These are phyloP conservation scores for Ophiobolus disseminans DNA, from an alignment of 2,329 filamentous ascomycete species.

Conservation along the genomic window DNA sequence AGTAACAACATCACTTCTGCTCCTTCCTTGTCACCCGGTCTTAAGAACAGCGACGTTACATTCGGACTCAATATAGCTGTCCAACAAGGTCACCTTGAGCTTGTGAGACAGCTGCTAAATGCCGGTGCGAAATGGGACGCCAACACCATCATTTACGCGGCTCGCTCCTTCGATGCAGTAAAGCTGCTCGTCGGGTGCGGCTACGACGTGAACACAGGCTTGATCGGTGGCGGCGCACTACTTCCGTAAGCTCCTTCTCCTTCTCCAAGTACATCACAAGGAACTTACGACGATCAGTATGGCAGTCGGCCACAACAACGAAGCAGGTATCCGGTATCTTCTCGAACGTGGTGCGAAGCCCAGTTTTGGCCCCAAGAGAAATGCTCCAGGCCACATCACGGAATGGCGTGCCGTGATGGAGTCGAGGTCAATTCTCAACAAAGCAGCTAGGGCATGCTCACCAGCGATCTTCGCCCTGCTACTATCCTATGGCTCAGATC, in stretches of 20 bases:
- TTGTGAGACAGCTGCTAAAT: constrained; percentile 2
- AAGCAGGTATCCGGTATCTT: neutral
- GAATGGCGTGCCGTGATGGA: neutral
- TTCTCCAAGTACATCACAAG: neutral
- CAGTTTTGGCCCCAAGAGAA: constrained; percentile 1
- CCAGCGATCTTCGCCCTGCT: constrained; percentile 9
- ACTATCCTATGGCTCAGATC: constrained; percentile 3
- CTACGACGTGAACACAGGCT: constrained; percentile 10
- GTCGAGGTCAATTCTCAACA: constrained; percentile 2
- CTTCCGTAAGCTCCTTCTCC: constrained; percentile 4
- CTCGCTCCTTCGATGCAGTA: constrained; percentile 3
- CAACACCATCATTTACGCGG: neutral
- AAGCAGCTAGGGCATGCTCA: constrained; percentile 2
- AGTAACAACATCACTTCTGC: too few relatives aligned
- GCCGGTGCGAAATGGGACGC: constrained; percentile 9
- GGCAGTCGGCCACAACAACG: constrained; percentile 3
- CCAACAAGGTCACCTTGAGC: neutral
- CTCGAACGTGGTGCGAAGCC: constrained; percentile 5
- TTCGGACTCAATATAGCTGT: constrained; percentile 8
- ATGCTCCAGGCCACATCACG: neutral
- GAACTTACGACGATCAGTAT: neutral
- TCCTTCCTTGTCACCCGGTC: too few relatives aligned
- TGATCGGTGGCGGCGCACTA: neutral
- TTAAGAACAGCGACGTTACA: too few relatives aligned
- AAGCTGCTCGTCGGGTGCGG: constrained; percentile 7